Percentiles rank a stretch among this genome's conserved stretches.
phyloP scores from a whole-genome alignment of 129 eudicot genomes.

The Lactuca saligna region DNA sequence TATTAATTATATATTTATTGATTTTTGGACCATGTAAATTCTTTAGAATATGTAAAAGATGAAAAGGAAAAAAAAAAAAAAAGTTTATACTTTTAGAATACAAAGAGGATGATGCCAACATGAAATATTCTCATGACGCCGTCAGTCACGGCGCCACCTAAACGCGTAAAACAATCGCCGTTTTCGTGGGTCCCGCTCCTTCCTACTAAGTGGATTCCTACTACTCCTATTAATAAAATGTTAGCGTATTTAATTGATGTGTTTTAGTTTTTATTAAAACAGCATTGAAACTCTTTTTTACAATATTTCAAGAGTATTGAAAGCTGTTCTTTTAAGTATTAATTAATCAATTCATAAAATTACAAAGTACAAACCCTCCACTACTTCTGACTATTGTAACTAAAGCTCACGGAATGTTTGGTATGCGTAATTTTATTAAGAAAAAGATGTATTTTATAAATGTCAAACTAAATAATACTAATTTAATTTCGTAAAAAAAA shows the following conservation, averaged over 20 bases:
- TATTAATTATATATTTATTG: too few species aligned
- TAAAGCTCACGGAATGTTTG: neutral
- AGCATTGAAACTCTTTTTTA: neutral
- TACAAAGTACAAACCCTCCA: slow-evolving; percentile 40
- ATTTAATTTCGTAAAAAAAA: too few species aligned
- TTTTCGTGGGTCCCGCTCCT: slow-evolving; percentile 31
- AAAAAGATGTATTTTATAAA: too few species aligned
- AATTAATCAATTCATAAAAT: neutral
- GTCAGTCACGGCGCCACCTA: slow-evolving; percentile 39
- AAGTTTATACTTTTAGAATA: slow-evolving; percentile 13
- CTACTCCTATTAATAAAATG: slow-evolving; percentile 2
- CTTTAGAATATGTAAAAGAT: neutral
- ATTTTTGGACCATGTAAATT: neutral
- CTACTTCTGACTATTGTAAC: slow-evolving; percentile 12
- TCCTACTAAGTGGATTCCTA: slow-evolving; percentile 26
- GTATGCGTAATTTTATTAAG: neutral
- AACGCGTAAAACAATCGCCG: slow-evolving; percentile 39
- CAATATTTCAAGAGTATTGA: neutral
- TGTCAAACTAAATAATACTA: neutral
- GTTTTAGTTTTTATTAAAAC: neutral
- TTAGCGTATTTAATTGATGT: neutral
- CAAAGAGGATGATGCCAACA: slow-evolving; percentile 20
- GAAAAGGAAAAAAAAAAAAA: neutral
- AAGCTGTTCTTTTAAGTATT: neutral
- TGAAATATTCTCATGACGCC: slow-evolving; percentile 21